Evolutionary conservation across 108 stramenopile species (phyloP).

Genomic region (Hondaea fermentalgiana): DNA sequence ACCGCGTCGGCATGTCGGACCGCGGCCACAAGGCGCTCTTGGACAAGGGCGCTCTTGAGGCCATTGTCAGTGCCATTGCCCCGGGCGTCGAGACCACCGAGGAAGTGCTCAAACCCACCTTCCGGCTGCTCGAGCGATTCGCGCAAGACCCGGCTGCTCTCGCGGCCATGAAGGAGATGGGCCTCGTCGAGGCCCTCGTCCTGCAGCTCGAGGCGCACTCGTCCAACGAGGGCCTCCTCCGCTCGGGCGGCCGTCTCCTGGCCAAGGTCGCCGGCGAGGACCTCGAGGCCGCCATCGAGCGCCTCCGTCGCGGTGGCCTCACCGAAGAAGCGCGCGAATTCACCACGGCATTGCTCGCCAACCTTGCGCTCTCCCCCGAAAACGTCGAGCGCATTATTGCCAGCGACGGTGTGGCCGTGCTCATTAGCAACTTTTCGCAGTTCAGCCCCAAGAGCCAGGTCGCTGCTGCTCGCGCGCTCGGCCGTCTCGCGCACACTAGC

Average conservation of each 20-base stretch:
- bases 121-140: constrained; percentile 23
- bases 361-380: constrained; percentile 19
- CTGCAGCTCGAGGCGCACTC: constrained; percentile 17
- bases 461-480: constrained; percentile 4
- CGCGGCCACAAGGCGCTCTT: constrained; percentile 11
- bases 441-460: not conserved
- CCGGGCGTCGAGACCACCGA: not conserved
- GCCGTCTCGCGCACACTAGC: constrained; percentile 6
- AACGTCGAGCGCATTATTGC: not conserved
- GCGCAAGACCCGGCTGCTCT: not conserved
- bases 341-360: constrained; percentile 10
- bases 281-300: not conserved
- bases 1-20: constrained; percentile 18
- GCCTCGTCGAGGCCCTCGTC: constrained; percentile 7
- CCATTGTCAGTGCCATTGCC: not conserved
- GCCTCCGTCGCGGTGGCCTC: not conserved
- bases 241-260: constrained; percentile 13
- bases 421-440: not conserved
- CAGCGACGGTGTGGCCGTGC: not conserved
- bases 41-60: constrained; percentile 3
- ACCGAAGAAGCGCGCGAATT: constrained; percentile 19
- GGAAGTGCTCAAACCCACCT: constrained; percentile 11
- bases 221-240: not conserved
- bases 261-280: constrained; percentile 10
- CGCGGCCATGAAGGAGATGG: not conserved